Percentiles rank a stretch among this genome's conserved stretches.
phyloP scores from a whole-genome alignment of 106 monocot species.

The Dioscorea dumetorum region DNA sequence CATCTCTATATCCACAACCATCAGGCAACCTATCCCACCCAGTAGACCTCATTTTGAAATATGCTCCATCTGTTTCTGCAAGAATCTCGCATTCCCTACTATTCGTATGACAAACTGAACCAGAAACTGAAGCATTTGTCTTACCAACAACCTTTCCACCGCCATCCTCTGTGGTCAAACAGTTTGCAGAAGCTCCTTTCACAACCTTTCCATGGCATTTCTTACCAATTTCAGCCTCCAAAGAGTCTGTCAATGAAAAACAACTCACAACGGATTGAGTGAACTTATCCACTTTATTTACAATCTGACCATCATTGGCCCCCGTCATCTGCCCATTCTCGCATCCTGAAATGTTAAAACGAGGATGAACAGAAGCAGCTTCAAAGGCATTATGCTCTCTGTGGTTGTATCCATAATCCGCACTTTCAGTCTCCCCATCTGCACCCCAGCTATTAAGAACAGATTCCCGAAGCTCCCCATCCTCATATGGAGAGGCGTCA shows the following conservation, averaged over 20 bases:
- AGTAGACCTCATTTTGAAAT: constrained; percentile 39
- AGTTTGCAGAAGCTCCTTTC: not conserved
- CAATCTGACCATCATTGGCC: constrained; percentile 7
- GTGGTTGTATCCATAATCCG: constrained; percentile 56
- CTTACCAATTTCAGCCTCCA: constrained; percentile 18
- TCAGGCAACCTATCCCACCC: constrained; percentile 78
- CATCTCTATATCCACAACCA: constrained; percentile 7
- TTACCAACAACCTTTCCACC: not conserved
- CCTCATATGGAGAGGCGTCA: constrained; percentile 90
- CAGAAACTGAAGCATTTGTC: too few relatives aligned
- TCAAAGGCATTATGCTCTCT: constrained; percentile 28
- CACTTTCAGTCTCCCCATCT: constrained; percentile 50
- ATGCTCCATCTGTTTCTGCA: constrained; percentile 14
- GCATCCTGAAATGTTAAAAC: constrained; percentile 1
- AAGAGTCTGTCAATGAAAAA: constrained; percentile 6
- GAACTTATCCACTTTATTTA: constrained; percentile 3
- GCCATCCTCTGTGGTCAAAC: not conserved
- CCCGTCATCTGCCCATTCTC: constrained; percentile 5
- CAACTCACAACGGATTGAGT: constrained; percentile 5
- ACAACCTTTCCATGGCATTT: not conserved
- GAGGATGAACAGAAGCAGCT: constrained; percentile 11
- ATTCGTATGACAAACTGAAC: too few relatives aligned
- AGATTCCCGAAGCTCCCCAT: constrained; percentile 89
- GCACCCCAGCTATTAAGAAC: constrained; percentile 38
- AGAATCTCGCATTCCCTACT: too few relatives aligned